Conservation (phyloP, 2,329 filamentous ascomycete genomes). For the Arthroderma sp. region DNA sequence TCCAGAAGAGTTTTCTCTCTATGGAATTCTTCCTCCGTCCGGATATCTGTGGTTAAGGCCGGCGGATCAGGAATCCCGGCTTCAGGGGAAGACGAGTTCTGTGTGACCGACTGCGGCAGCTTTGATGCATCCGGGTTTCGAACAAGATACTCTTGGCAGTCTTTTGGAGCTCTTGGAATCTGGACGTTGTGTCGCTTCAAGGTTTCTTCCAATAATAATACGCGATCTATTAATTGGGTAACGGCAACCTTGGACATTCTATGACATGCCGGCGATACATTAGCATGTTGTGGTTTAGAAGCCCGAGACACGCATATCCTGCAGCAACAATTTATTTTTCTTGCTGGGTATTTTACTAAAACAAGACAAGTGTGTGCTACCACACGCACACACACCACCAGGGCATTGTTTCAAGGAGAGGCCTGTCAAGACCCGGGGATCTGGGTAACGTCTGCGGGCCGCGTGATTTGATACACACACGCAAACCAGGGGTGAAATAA, state of each 20-base stretch:
- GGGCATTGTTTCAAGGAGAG: too few relatives aligned
- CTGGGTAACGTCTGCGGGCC: too few relatives aligned
- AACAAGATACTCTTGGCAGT: not conserved
- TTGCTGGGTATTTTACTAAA: too few relatives aligned
- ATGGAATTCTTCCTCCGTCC: not conserved
- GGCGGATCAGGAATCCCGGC: not conserved
- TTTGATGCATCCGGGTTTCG: not conserved
- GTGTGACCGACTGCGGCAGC: not conserved
- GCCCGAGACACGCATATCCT: too few relatives aligned
- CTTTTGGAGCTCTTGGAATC: slow-evolving; percentile 4
- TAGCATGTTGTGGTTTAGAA: too few relatives aligned
- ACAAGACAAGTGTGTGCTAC: too few relatives aligned
- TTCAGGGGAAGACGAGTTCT: not conserved
- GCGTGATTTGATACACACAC: too few relatives aligned
- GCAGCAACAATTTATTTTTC: too few relatives aligned
- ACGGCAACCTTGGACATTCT: slow-evolving; percentile 9
- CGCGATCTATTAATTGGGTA: slow-evolving; percentile 7
- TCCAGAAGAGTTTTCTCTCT: slow-evolving; percentile 5
- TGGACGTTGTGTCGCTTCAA: slow-evolving; percentile 9
- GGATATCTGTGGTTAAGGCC: not conserved
- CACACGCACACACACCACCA: too few relatives aligned
- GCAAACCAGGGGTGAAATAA: too few relatives aligned
- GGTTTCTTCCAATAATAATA: slow-evolving; percentile 8
- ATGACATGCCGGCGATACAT: not conserved
- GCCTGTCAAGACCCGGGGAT: too few relatives aligned